Conservation (phyloP, 2,329 filamentous ascomycete genomes). For the Trichoderma polysporum region DNA sequence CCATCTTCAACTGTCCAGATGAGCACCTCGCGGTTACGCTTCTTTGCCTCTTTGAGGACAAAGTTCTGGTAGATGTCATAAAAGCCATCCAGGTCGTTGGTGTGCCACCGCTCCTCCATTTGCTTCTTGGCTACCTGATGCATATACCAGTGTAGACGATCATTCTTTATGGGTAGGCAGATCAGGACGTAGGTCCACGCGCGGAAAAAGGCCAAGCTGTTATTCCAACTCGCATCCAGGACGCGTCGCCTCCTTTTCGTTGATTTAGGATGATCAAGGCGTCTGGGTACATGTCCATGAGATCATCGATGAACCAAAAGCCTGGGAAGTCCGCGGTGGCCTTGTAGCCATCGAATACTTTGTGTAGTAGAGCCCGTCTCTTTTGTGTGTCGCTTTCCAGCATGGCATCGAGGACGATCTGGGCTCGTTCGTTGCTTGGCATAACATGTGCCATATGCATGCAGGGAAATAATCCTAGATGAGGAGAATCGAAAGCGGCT, state of each 20-base stretch:
- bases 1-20: constrained; percentile 37
- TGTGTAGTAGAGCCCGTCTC: constrained; percentile 32
- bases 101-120: constrained; percentile 20
- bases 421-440: constrained; percentile 27
- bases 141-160: constrained; percentile 32
- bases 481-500: constrained; percentile 33
- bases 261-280: constrained; percentile 36
- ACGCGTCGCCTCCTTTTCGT: constrained; percentile 26
- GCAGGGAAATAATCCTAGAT: constrained; percentile 31
- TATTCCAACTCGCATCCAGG: constrained; percentile 32
- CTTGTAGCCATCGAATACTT: constrained; percentile 34
- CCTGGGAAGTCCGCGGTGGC: constrained; percentile 34
- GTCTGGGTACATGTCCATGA: constrained; percentile 42
- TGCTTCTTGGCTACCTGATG: constrained; percentile 21
- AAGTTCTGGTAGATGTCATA: constrained; percentile 29
- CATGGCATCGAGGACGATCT: constrained; percentile 30
- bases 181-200: constrained; percentile 29
- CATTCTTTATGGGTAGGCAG: constrained; percentile 30
- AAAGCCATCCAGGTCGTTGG: constrained; percentile 13
- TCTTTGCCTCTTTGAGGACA: constrained; percentile 32
- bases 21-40: constrained; percentile 30
- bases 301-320: constrained; percentile 35
- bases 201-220: constrained; percentile 33
- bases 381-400: constrained; percentile 30
- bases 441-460: constrained; percentile 37